Percentiles rank a stretch among this genome's conserved stretches.
Evolutionary conservation across 2,329 filamentous ascomycete genomes (phyloP).

Genomic region (Fusarium sublunatum): DNA sequence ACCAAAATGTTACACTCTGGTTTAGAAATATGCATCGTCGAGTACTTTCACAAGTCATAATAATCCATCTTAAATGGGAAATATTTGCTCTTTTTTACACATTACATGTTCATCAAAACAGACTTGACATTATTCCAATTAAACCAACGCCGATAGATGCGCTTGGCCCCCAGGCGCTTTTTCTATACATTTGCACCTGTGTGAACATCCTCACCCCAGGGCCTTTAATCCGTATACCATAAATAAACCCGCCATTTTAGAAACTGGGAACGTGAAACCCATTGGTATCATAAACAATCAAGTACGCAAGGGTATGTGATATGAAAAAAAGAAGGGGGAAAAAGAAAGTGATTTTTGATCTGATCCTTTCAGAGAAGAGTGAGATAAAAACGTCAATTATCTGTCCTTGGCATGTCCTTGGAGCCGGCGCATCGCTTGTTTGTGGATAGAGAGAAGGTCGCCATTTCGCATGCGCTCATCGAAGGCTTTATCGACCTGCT

Average conservation of each 20-base stretch:
- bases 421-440: constrained; percentile 83
- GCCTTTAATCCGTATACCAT: constrained; percentile 27
- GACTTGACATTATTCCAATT: constrained; percentile 25
- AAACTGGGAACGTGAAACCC: constrained; percentile 36
- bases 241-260: constrained; percentile 19
- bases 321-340: constrained; percentile 11
- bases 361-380: background rate
- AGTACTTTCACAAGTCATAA: constrained; percentile 18
- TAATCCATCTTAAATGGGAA: background rate
- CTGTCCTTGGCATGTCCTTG: constrained; percentile 63
- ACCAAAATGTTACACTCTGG: constrained; percentile 8
- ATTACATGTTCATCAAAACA: constrained; percentile 1
- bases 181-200: constrained; percentile 32
- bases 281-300: constrained; percentile 44
- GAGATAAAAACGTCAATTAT: constrained; percentile 5
- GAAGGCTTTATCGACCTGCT: constrained; percentile 70
- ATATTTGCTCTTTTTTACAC: constrained; percentile 1
- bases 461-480: constrained; percentile 81
- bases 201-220: constrained; percentile 22
- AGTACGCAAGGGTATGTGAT: constrained; percentile 29
- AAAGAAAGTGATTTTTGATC: constrained; percentile 14
- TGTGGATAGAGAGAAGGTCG: constrained; percentile 79
- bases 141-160: constrained; percentile 26
- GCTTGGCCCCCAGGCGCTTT: constrained; percentile 10
- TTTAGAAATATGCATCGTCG: constrained; percentile 8